A percentile compares a stretch with the other conserved stretches of the same genome.
Conservation (phyloP, 805 yeast species). For the Pichia sporocuriosa region DNA sequence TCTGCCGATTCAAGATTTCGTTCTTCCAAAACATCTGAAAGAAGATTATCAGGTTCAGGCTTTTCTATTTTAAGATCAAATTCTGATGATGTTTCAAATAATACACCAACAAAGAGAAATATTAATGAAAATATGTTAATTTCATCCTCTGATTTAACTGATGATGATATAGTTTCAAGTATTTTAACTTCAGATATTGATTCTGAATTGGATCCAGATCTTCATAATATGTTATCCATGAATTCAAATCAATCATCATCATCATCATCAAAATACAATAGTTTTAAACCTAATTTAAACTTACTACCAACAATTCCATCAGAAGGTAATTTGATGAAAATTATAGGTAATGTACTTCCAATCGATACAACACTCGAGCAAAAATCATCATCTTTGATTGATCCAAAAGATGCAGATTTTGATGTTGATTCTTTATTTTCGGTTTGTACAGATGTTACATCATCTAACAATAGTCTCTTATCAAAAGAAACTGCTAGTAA, state of each 20-base stretch:
- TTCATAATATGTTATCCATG: not conserved
- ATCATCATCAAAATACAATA: not conserved
- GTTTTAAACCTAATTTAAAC: slow-evolving; percentile 2
- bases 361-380: slow-evolving; percentile 5
- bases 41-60: slow-evolving; percentile 8
- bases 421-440: slow-evolving; percentile 4
- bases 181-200: slow-evolving; percentile 11
- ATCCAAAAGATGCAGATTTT: slow-evolving; percentile 5
- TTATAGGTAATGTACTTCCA: slow-evolving; percentile 14
- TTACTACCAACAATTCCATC: slow-evolving; percentile 21
- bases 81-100: slow-evolving; percentile 4
- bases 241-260: not conserved
- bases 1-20: slow-evolving; percentile 16
- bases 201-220: slow-evolving; percentile 8
- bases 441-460: not conserved
- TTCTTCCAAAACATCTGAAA: slow-evolving; percentile 4
- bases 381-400: not conserved
- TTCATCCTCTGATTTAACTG: too few relatives aligned
- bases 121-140: not conserved
- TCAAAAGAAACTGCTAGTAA: slow-evolving; percentile 3
- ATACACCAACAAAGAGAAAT: too few relatives aligned
- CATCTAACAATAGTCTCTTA: not conserved
- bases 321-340: slow-evolving; percentile 18
- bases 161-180: slow-evolving; percentile 8
- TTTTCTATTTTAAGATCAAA: not conserved